These are phyloP conservation scores for Candida pini DNA, from an alignment of 805 yeast species.

Conservation along the genomic window DNA sequence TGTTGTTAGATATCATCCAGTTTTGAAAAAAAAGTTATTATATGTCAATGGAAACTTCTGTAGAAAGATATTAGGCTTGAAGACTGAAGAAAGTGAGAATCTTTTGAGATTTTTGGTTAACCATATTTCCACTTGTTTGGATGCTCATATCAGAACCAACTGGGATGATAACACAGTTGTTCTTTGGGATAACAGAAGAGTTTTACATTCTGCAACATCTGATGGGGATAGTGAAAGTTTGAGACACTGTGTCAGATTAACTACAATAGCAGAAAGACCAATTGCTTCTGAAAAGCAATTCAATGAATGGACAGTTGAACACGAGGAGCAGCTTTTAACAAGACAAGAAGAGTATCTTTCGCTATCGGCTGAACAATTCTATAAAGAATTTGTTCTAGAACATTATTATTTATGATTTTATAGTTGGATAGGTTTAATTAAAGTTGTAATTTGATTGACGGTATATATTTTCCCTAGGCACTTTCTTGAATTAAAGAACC, in stretches of 20 bases:
- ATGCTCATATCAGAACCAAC: conserved; percentile 56
- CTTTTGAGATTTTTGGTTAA: conserved; percentile 49
- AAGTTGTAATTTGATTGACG: no score
- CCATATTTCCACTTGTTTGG: conserved; percentile 43
- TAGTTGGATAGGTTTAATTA: no score
- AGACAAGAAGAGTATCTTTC: conserved; percentile 20
- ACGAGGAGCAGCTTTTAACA: conserved; percentile 5
- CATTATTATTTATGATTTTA: no score
- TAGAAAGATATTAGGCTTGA: conserved; percentile 59
- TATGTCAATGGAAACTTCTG: conserved; percentile 56
- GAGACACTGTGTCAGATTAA: conserved; percentile 67
- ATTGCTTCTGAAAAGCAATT: conserved; percentile 18
- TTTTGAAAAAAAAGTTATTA: conserved; percentile 49
- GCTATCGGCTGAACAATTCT: conserved; percentile 14
- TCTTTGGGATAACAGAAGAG: conserved; percentile 69
- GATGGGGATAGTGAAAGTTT: conserved; percentile 60
- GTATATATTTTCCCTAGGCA: no score
- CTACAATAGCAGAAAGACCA: conserved; percentile 67
- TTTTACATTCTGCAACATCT: conserved; percentile 55
- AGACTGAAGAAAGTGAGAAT: conserved; percentile 58
- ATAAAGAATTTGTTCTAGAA: no score
- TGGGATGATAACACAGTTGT: conserved; percentile 66
- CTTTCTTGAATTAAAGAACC: conserved; percentile 13
- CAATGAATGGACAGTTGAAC: conserved; percentile 19
- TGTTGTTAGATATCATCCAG: conserved; percentile 62